A percentile compares a stretch with the other conserved stretches of the same genome.
phyloP scores from a whole-genome alignment of 176 grass and related monocot genomes.

The Poa pratensis region DNA sequence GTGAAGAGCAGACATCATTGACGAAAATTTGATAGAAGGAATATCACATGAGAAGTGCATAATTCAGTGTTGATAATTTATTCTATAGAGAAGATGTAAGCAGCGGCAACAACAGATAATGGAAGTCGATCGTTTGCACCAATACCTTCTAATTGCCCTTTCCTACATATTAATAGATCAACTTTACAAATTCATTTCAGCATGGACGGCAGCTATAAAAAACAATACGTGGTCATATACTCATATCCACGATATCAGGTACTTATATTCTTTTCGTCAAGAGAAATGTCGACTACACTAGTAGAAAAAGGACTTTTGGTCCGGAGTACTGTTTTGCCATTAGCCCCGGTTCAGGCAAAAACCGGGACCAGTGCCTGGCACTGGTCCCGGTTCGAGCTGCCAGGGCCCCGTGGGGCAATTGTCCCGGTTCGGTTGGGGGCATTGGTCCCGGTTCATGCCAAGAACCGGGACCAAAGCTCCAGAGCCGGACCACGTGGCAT shows the following conservation, averaged over 20 bases:
- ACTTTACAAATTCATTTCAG: neutral
- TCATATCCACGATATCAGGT: neutral
- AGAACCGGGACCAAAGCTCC: too few species aligned
- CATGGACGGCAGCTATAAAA: neutral
- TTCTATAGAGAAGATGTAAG: neutral
- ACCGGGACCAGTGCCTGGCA: too few species aligned
- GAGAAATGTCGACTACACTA: constrained; percentile 3
- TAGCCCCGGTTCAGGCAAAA: too few species aligned
- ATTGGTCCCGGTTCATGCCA: too few species aligned
- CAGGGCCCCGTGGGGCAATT: too few species aligned
- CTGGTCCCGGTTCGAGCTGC: too few species aligned
- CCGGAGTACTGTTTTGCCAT: too few species aligned
- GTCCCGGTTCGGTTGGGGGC: too few species aligned
- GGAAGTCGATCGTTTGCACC: neutral
- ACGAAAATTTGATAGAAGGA: neutral
- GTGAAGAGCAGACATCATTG: neutral
- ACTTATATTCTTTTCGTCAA: neutral
- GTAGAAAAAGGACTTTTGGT: too few species aligned
- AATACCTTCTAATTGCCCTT: neutral
- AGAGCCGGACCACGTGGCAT: too few species aligned
- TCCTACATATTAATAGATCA: neutral
- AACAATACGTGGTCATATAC: neutral
- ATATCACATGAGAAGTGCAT: neutral
- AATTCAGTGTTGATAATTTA: constrained; percentile 8
- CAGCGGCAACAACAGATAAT: neutral